Base-by-base conservation (phyloP, 1,284 basidiomycete species). In the Athelia psychrophila region DNA sequence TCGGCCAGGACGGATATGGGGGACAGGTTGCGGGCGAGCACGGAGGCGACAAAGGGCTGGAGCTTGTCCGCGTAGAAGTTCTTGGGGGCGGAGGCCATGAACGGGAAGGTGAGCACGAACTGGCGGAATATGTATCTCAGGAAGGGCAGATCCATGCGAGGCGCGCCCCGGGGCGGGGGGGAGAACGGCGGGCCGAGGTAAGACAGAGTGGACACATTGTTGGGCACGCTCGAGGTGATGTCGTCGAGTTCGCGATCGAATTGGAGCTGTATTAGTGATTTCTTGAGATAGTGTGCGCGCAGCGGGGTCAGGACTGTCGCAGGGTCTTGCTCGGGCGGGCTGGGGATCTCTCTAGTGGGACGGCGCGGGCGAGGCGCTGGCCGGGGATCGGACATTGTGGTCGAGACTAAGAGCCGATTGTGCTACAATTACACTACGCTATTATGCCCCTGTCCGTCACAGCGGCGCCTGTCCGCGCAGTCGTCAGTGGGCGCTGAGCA, bases 261-360 rank as follows among this genome's bases (percentile, higher is more conserved):
- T 67, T 98, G 87, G 42, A 97, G 83, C 58, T 89, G 84, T 44
- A 98, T 82, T 50, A 98, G 84, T n/a, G 89, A 81, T 70, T 96
- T 95, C 75, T 97, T 98, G 65, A 98, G 88, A 69, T 98, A 98
- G 65, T 98, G 95, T 1, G 93, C 93, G 36, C 93, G 85, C 25
- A 95, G 72, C 3, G 95, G 91, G 0, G 91, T 92, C 46, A 96
- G 77, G 49, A 69, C 70, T 33, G 36, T 27, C 48, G 54, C 20
- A 20, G 20, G 19, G 47, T 40, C 25, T 20, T 27, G n/a, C 12
- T 16, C 23, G 18, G 42, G 19, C 10, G 47, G 18, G 40, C 13
- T n/a, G 19, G 42, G 35, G n/a, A 52, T 16, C 15, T 38, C 25
- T 18, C 68, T 60, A 25, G 64, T 67, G 6, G 68, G 68, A 40